Evolutionary conservation across 2,329 filamentous ascomycete genomes (phyloP).

Genomic region (Penicillium sclerotigenum): DNA sequence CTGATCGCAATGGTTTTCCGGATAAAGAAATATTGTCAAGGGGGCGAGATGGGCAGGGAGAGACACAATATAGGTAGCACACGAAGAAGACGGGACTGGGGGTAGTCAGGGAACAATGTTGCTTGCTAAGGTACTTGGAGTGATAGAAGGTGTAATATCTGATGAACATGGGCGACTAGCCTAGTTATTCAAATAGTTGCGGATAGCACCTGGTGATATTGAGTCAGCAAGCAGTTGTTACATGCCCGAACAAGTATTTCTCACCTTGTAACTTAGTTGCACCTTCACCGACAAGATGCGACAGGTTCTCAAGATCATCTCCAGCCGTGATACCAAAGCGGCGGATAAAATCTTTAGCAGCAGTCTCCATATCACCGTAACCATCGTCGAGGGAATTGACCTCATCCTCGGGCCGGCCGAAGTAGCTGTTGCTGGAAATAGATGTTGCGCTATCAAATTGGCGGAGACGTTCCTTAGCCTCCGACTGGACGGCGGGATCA

Average conservation of each 20-base stretch:
- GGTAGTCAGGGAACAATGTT: conserved; percentile 18
- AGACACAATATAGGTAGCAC: conserved; percentile 18
- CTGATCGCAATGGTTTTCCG: conserved; percentile 7
- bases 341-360: conserved; percentile 92
- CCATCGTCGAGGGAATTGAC: conserved; percentile 62
- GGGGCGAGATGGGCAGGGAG: not conserved
- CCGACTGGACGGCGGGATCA: conserved; percentile 73
- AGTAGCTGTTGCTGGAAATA: conserved; percentile 97
- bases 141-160: conserved; percentile 13
- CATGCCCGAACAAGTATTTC: conserved; percentile 4
- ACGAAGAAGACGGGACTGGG: conserved; percentile 3
- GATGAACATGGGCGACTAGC: conserved; percentile 10
- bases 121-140: conserved; percentile 21
- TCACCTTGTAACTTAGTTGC: conserved; percentile 76
- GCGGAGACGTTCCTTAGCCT: conserved; percentile 82
- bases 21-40: conserved; percentile 1
- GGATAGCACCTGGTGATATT: conserved; percentile 42
- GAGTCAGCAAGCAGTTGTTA: conserved; percentile 8
- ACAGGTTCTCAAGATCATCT: conserved; percentile 91
- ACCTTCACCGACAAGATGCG: conserved; percentile 77
- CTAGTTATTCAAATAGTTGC: conserved; percentile 50
- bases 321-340: conserved; percentile 94
- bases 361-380: conserved; percentile 87
- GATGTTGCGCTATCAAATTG: conserved; percentile 88
- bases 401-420: conserved; percentile 87